Evolutionary conservation across 2,329 filamentous ascomycete genomes (phyloP), one percentile per base, ranked within the genome.

Genomic region (Thelonectria olida): DNA sequence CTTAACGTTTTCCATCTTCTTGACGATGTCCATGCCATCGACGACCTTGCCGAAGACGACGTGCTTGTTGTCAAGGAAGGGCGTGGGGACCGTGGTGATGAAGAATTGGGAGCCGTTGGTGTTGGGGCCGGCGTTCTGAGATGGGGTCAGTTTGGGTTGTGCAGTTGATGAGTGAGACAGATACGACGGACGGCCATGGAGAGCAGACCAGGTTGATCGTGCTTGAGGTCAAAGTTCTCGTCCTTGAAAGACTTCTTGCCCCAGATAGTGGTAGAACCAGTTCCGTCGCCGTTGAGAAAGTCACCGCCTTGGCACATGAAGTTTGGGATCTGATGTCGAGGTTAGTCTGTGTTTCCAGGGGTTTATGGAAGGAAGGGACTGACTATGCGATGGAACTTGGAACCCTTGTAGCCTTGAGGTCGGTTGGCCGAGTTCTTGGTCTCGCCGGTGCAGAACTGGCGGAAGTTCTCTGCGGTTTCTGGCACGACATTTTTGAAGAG

Each of bases 281-380:
- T 96, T 52, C 96, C 96, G 77, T 98, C 92, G 53, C 93, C 92
- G 72, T 97, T 93, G 64, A 97, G 82, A 77, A 98, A 98, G 78
- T 99, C 96, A 54, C 96, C 96, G 45, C 95, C 95, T 78, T 99
- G 96, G 73, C 96, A 92, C 95, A 98, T 98, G 81, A 98, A 97
- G 72, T 92, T 91, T 79, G 92, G 92, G 76, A 97, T 97, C 92
- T 96, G 27, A 39, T 38, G 39, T 31, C 17, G 15, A 19, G 22
- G 58, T 62, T 38, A 70, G 57, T 42, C 20, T 48, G 39, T 54
- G 17, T 52, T 34, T 27, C 28, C 23, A 58, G 25, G n/a, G 15
- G 22, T n/a, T 34, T 23, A 34, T 19, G 22, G 10, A 36, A 31
- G 20, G 53, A 50, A 5, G 59, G 62, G 5, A 82, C 90, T 72